phyloP scores from a whole-genome alignment of 495 filamentous ascomycete species.

The Penicillium fimorum region DNA sequence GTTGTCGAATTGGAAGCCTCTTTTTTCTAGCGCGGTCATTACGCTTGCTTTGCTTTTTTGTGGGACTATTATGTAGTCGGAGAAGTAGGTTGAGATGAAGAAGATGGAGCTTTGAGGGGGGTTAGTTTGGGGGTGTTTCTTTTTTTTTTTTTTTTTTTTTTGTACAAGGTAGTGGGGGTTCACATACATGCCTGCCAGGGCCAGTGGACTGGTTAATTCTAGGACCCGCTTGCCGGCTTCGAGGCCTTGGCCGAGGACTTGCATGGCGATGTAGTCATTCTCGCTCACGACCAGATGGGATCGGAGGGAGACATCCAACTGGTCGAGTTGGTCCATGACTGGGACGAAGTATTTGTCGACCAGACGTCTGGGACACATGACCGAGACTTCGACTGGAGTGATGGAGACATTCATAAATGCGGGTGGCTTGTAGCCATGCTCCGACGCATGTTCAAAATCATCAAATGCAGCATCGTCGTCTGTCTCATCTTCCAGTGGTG shows the following conservation, averaged over 20 bases:
- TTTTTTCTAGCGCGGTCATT: constrained; percentile 69
- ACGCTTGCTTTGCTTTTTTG: constrained; percentile 68
- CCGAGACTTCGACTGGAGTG: constrained; percentile 88
- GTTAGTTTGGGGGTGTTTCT: constrained; percentile 3
- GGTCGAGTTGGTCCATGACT: constrained; percentile 51
- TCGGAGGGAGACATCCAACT: constrained; percentile 30
- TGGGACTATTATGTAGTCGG: constrained; percentile 94
- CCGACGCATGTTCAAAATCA: constrained; percentile 27
- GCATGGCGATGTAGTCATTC: constrained; percentile 84
- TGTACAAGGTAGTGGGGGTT: not conserved
- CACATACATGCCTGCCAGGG: constrained; percentile 81
- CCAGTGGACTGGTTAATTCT: constrained; percentile 86
- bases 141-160: not conserved
- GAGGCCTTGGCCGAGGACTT: constrained; percentile 81
- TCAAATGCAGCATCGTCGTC: constrained; percentile 23
- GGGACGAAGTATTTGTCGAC: constrained; percentile 73
- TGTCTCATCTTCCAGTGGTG: constrained; percentile 30
- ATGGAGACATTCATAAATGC: constrained; percentile 92
- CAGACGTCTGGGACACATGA: constrained; percentile 77
- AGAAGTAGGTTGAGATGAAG: constrained; percentile 98
- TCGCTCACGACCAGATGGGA: constrained; percentile 68
- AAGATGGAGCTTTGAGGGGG: constrained; percentile 69
- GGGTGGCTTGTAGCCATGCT: constrained; percentile 47
- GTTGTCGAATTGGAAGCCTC: constrained; percentile 82
- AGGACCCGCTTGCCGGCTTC: constrained; percentile 93